A percentile compares a stretch with the other conserved stretches of the same genome.
These are phyloP conservation scores for Alliaria petiolata DNA, from an alignment of 345 rosid genomes.

Conservation along the genomic window DNA sequence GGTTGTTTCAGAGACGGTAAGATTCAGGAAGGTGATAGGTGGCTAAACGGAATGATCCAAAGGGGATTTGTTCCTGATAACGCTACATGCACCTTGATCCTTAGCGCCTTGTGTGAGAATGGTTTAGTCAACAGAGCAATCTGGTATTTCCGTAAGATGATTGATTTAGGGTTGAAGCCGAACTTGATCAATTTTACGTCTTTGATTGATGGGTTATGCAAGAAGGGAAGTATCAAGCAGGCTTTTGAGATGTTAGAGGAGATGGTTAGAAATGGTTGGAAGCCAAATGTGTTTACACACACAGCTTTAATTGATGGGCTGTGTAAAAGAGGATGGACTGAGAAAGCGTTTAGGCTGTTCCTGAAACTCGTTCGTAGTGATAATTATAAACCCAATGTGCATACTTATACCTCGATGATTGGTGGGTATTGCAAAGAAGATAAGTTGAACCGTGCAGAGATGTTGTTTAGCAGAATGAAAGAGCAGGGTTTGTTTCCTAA, in stretches of 20 bases:
- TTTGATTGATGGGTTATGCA: constrained; percentile 75
- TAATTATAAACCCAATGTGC: constrained; percentile 70
- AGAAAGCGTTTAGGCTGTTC: constrained; percentile 84
- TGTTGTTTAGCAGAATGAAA: constrained; percentile 76
- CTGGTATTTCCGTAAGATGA: constrained; percentile 69
- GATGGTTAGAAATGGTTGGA: constrained; percentile 75
- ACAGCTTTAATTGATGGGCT: constrained; percentile 73
- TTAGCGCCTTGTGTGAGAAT: constrained; percentile 48
- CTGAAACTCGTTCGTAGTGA: constrained; percentile 86
- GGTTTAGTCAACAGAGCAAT: constrained; percentile 58
- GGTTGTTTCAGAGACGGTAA: constrained; percentile 56
- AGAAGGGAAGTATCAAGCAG: constrained; percentile 79
- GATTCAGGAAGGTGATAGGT: constrained; percentile 60
- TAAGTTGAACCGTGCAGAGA: constrained; percentile 82
- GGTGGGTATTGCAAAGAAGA: constrained; percentile 74
- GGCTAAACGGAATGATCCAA: constrained; percentile 63
- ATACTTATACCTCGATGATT: constrained; percentile 81
- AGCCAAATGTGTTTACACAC: constrained; percentile 84
- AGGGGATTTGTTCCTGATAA: constrained; percentile 62
- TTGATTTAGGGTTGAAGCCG: constrained; percentile 54
- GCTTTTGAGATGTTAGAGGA: constrained; percentile 86
- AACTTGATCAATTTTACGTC: constrained; percentile 77
- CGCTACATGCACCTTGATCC: constrained; percentile 65
- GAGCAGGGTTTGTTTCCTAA: constrained; percentile 80
- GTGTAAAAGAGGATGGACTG: constrained; percentile 93